Percentiles rank a stretch among this genome's conserved stretches.
Evolutionary conservation across 305 asterid species (phyloP).

Genomic region (Caryopteris hybrid): DNA sequence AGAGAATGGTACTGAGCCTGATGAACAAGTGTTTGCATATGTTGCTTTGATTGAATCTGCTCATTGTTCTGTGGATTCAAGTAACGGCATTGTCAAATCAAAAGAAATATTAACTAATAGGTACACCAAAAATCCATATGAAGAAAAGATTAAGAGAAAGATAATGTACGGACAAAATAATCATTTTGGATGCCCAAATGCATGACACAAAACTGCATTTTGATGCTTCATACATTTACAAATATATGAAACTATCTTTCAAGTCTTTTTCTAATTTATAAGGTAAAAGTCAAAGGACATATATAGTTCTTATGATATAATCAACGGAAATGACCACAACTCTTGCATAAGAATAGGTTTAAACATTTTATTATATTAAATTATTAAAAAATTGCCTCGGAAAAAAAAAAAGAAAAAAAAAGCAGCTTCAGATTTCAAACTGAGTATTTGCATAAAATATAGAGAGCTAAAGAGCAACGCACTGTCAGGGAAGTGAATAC

Average conservation of each 20-base stretch:
- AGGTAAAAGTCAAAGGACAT: not conserved
- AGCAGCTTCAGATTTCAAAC: not conserved
- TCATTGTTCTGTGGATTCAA: constrained; percentile 37
- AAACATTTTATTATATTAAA: too few species aligned
- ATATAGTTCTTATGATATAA: not conserved
- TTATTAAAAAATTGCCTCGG: too few species aligned
- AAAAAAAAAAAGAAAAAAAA: too few species aligned
- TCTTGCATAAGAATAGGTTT: not conserved
- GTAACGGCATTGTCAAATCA: not conserved
- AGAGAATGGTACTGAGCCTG: constrained; percentile 68
- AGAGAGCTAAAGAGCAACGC: not conserved
- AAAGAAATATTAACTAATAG: not conserved
- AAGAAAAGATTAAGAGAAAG: not conserved
- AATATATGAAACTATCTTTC: too few species aligned
- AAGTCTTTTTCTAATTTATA: not conserved
- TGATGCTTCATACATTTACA: not conserved
- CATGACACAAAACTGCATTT: not conserved
- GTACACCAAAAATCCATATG: not conserved
- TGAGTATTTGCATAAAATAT: not conserved
- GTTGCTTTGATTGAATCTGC: constrained; percentile 61
- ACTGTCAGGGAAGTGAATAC: not conserved
- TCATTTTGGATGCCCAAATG: not conserved
- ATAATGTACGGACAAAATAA: not conserved
- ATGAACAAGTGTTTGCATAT: constrained; percentile 57
- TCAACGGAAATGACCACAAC: not conserved